Percentiles rank a stretch among this genome's conserved stretches.
phyloP scores from a whole-genome alignment of 306 rosid genomes.

The Rosa lucieae region DNA sequence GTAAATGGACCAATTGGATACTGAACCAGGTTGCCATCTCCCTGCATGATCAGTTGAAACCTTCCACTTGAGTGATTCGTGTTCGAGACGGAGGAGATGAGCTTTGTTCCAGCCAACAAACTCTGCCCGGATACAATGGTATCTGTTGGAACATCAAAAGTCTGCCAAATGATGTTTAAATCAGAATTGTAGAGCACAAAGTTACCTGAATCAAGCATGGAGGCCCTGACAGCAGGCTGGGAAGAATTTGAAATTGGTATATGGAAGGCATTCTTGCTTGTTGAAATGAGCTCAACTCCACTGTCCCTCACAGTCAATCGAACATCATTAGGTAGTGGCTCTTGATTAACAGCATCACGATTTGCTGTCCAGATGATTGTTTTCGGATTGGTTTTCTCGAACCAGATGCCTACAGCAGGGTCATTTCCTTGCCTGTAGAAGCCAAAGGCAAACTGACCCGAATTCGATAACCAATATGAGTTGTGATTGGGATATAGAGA shows the following conservation, averaged over 20 bases:
- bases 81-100: conserved; percentile 15
- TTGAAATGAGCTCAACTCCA: neutral
- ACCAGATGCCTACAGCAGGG: conserved; percentile 25
- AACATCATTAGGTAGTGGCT: neutral
- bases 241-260: neutral
- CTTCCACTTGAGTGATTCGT: neutral
- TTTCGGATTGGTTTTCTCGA: conserved; percentile 21
- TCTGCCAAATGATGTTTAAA: conserved; percentile 18
- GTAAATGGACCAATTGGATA: neutral
- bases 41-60: neutral
- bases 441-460: conserved; percentile 33
- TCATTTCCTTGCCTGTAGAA: conserved; percentile 16
- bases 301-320: neutral
- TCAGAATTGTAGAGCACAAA: conserved; percentile 21
- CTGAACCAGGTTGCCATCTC: neutral
- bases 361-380: conserved; percentile 36
- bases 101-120: neutral
- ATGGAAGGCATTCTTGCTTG: neutral
- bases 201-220: conserved; percentile 35
- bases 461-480: neutral
- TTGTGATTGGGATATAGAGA: conserved; percentile 8
- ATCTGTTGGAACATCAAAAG: conserved; percentile 30
- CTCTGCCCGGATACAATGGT: conserved; percentile 18
- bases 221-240: conserved; percentile 12
- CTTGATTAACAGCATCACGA: neutral